A percentile compares a stretch with the other conserved stretches of the same genome.
phyloP scores from a whole-genome alignment of 495 filamentous ascomycete species.

The Penicillium odoratum region DNA sequence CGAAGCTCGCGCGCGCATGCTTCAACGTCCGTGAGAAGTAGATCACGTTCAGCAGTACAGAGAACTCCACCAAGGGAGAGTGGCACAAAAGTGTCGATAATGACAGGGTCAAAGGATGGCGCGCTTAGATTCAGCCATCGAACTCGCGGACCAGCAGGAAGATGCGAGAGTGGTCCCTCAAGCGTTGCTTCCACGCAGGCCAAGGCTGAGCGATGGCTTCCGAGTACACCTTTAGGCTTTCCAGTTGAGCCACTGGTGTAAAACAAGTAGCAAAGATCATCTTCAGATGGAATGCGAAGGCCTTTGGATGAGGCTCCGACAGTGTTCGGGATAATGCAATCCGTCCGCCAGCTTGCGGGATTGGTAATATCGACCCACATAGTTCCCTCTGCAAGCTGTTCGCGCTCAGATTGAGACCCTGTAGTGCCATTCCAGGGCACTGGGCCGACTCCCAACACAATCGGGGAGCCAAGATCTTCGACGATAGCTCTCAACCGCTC shows the following conservation, averaged over 20 bases:
- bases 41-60: slow-evolving; percentile 28
- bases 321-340: neutral
- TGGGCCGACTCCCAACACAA: slow-evolving; percentile 44
- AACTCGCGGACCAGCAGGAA: slow-evolving; percentile 36
- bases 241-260: slow-evolving; percentile 88
- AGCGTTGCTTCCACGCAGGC: slow-evolving; percentile 62
- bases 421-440: neutral
- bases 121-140: slow-evolving; percentile 59
- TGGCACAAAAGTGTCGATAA: slow-evolving; percentile 1
- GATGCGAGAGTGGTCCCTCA: slow-evolving; percentile 2
- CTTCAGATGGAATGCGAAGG: slow-evolving; percentile 4
- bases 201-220: slow-evolving; percentile 70
- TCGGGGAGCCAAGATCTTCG: slow-evolving; percentile 56
- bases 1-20: slow-evolving; percentile 11
- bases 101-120: slow-evolving; percentile 2
- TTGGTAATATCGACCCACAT: slow-evolving; percentile 5
- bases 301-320: neutral
- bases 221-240: slow-evolving; percentile 75
- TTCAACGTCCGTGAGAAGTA: slow-evolving; percentile 27
- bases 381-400: neutral
- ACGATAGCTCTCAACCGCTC: slow-evolving; percentile 70
- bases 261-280: slow-evolving; percentile 74
- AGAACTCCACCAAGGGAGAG: slow-evolving; percentile 32
- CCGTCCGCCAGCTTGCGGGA: neutral
- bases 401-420: neutral